Evolutionary conservation across 129 eudicot genomes (phyloP).

Genomic region (Arctium lappa): DNA sequence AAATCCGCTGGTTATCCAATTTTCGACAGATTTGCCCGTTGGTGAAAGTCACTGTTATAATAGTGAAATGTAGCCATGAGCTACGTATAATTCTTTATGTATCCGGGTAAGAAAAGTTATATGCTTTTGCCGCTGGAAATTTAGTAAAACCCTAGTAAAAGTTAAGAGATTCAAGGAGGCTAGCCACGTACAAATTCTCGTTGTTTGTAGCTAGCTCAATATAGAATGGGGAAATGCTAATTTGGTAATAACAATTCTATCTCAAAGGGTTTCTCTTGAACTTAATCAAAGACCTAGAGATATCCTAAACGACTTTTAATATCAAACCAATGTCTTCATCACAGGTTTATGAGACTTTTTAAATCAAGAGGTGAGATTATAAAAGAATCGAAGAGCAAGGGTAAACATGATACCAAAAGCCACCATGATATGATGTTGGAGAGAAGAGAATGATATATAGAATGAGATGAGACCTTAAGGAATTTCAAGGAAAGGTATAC

Average conservation of each 20-base stretch:
- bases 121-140: not conserved
- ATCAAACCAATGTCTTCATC: not conserved
- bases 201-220: not conserved
- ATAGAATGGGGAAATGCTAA: no score
- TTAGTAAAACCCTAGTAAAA: not conserved
- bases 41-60: no score
- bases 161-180: not conserved
- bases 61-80: not conserved
- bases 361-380: not conserved
- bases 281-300: not conserved
- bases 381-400: not conserved
- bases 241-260: no score
- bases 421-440: not conserved
- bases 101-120: not conserved
- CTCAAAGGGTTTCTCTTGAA: not conserved
- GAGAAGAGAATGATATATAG: not conserved
- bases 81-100: not conserved
- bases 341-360: not conserved
- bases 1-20: no score
- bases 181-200: not conserved
- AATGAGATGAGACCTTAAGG: not conserved
- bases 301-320: not conserved
- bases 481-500: not conserved
- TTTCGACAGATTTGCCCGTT: no score
- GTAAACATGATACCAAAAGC: no score